Base-by-base conservation (phyloP, 2,329 filamentous ascomycete species). In the Aspergillus sp. region DNA sequence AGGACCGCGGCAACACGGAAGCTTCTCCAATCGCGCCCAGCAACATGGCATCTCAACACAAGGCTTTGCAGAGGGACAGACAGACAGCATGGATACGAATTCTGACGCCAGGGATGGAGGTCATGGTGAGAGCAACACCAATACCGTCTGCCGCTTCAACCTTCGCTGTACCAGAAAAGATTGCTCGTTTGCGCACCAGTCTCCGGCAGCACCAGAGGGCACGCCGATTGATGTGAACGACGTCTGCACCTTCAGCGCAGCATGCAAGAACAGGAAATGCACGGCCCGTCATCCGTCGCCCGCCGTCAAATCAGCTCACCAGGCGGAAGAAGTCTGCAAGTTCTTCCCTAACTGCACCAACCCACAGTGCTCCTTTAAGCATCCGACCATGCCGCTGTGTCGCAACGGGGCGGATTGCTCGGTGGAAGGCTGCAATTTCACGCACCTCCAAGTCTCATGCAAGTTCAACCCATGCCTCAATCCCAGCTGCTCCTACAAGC, bases 211-310 rank as follows among this genome's bases (percentile, higher is more conserved):
- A 19, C 82, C 85, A 3, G 80, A 81, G 2, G 83, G 82, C 16
- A 75, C 74, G 2, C 72, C 78, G 0, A 70, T 96, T 36, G 91
- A 96, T 57, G 71, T 88, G 45, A 75, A 71, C 37, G 86, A 93
- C 50, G 69, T 73, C 12, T 98, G 91, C 66, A 74, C 74, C 12
- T 96, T 83, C 49, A 89, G 86, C 13, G 86, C 78, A 2, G 86
- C 86, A 6, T 98, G 91, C 75, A 93, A 91, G 65, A 98, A 96
- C 69, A 74, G 77, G 51, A 96, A 96, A 65, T 98, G 91, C 54
- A 83, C 82, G 6, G 88, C 75, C 17, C 83, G 86, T 37, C 91
- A 98, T 59, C 91, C 91, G 2, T 95, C 88, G 5, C 91, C 91
- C 1, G 86, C 89, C 4, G 74, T 82, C 47, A 84, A 78, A 56